These are phyloP conservation scores for Diaporthe capsici DNA, from an alignment of 2,329 filamentous ascomycete species.

Conservation along the genomic window DNA sequence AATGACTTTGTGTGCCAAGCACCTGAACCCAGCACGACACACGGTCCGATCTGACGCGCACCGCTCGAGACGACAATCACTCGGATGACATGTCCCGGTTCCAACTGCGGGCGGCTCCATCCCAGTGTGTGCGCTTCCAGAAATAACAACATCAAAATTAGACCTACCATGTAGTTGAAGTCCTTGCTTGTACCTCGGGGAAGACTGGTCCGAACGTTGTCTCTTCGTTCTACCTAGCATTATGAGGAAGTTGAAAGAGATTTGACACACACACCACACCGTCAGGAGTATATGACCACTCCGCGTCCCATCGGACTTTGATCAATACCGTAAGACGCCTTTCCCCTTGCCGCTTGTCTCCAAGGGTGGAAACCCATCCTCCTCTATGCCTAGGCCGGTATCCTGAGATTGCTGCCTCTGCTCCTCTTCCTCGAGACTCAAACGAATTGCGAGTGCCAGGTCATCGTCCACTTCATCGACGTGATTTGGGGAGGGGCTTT, in stretches of 20 bases:
- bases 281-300: background rate
- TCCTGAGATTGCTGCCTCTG: constrained; percentile 48
- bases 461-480: constrained; percentile 63
- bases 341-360: constrained; percentile 59
- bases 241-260: background rate
- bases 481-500: constrained; percentile 41
- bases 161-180: background rate
- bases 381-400: constrained; percentile 43
- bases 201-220: background rate
- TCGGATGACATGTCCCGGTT: constrained; percentile 21
- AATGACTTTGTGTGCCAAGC: background rate
- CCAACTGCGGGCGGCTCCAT: background rate
- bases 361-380: constrained; percentile 50
- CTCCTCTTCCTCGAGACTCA: constrained; percentile 71
- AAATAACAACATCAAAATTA: background rate
- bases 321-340: constrained; percentile 47
- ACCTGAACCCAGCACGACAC: constrained; percentile 20
- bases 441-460: constrained; percentile 70
- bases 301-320: background rate
- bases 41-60: constrained; percentile 12
- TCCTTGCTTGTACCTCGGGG: background rate
- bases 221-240: constrained; percentile 11
- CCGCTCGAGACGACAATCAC: background rate
- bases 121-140: background rate
- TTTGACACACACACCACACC: background rate